Evolutionary conservation across 805 yeast species (phyloP), one percentile per base, ranked within the genome.

Genomic region (Ogataea neopini): DNA sequence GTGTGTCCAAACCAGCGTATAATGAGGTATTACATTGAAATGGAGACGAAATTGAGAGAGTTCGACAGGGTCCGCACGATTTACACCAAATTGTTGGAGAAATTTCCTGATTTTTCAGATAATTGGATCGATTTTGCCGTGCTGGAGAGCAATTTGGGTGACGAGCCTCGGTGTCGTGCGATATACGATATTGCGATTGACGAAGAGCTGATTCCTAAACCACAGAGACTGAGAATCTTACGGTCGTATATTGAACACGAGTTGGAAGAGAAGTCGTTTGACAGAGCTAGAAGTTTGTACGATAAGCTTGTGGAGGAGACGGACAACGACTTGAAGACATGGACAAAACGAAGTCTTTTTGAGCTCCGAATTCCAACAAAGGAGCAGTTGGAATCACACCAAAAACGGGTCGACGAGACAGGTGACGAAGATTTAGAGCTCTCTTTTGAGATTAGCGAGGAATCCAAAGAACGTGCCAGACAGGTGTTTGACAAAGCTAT

Each of bases 21-120:
- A 0, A 81, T 84, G 60, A 70, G 69, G 51, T 73, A 72, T 50
- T 94, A 94, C 65, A 83, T 92, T 40, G 71, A 68, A 1, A 53
- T 90, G 29, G 97, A 92, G 61, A 70, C 70, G 32, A 69, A 73
- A 44, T 63, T 91, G 39, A 86, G 86, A 30, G 94, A 90, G 57
- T 86, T 86, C 72, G 95, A 86, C 50, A 68, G 97, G 29, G 90
- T 85, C 6, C 69, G 98, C 26, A 81, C 70, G 61, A 59, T 94
- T 3, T 89, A 81, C 61, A 87, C 83, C 53, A 83, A 80, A 58
- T 79, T 77, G 68, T 52, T 87, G n/a, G 84, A 80, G 53, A 54
- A 60, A 1, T 75, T 70, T 53, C 75, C 83, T 0, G 47, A 53
- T 3, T 51, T 71, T 6, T 59, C 72, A 0, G 60, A 66, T 3